Evolutionary conservation across 202 grass and related monocot genomes (phyloP).

Genomic region (Brachypodium distachyon): DNA sequence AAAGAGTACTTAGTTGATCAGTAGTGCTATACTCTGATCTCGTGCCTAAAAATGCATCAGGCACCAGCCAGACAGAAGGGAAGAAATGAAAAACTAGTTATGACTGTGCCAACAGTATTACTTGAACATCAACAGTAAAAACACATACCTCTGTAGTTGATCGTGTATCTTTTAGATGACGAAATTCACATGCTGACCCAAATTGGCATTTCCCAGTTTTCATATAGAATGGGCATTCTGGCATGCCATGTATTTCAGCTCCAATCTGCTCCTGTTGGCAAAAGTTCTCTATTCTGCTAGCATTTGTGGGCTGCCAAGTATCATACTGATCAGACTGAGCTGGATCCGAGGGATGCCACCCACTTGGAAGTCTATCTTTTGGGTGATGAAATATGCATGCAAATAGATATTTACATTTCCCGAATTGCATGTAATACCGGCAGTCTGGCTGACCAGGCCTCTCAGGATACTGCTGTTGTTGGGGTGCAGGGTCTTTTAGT

Average conservation of each 20-base stretch:
- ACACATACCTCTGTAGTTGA: constrained; percentile 26
- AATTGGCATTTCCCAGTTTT: constrained; percentile 58
- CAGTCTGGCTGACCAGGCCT: constrained; percentile 58
- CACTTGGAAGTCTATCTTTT: constrained; percentile 28
- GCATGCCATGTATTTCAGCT: constrained; percentile 21
- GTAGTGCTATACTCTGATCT: not conserved
- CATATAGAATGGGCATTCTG: constrained; percentile 50
- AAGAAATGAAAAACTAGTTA: not conserved
- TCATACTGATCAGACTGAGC: not conserved
- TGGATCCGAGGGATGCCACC: constrained; percentile 1
- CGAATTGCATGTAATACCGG: constrained; percentile 50
- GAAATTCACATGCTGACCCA: constrained; percentile 50
- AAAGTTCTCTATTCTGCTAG: not conserved
- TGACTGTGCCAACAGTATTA: not conserved
- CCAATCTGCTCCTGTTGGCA: not conserved
- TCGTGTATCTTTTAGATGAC: constrained; percentile 35
- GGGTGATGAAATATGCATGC: constrained; percentile 66
- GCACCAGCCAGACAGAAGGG: not conserved
- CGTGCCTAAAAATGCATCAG: not conserved
- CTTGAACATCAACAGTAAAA: not conserved
- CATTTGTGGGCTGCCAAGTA: not conserved
- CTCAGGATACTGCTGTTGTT: constrained; percentile 33
- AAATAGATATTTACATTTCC: constrained; percentile 50
- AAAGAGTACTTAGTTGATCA: not conserved
- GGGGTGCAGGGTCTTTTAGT: not conserved